These are phyloP conservation scores for Desmodesmus armatus DNA, from an alignment of 139 green algal genomes.

Conservation along the genomic window DNA sequence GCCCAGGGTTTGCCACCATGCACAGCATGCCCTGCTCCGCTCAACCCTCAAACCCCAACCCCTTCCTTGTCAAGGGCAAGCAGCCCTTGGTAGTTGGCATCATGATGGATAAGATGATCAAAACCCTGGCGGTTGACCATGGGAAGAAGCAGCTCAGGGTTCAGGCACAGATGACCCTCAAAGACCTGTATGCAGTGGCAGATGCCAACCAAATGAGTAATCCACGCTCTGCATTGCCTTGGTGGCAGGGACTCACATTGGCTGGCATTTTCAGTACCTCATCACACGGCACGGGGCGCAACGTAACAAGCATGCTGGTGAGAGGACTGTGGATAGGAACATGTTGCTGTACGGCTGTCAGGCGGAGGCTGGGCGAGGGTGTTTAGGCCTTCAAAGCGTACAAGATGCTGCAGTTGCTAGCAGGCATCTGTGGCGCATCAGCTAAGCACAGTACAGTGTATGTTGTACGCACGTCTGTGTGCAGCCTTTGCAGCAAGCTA, in stretches of 20 bases:
- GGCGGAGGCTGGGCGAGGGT: no score
- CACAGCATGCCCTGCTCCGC: not conserved
- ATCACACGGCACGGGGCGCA: conserved; percentile 35
- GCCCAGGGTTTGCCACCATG: conserved; percentile 30
- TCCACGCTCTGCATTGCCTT: not conserved
- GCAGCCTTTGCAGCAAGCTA: not conserved
- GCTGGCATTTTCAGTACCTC: conserved; percentile 14
- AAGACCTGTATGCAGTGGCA: conserved; percentile 11
- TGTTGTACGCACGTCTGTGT: no score
- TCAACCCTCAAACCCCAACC: not conserved
- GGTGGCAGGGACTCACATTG: conserved; percentile 37
- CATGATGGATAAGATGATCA: conserved; percentile 26
- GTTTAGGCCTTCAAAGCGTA: not conserved
- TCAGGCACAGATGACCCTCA: conserved; percentile 32
- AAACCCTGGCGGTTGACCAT: conserved; percentile 20
- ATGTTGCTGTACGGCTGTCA: not conserved
- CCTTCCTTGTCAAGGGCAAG: not conserved
- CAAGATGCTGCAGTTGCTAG: not conserved
- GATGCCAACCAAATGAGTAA: not conserved
- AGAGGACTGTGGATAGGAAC: not conserved
- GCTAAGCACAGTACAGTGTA: no score
- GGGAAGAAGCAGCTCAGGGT: conserved; percentile 16
- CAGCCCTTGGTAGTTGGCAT: conserved; percentile 9
- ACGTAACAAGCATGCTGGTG: conserved; percentile 35
- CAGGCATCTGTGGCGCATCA: not conserved